These are phyloP conservation scores for Blastobotrys mokoenaii DNA, from an alignment of 805 yeast genomes.

Conservation along the genomic window DNA sequence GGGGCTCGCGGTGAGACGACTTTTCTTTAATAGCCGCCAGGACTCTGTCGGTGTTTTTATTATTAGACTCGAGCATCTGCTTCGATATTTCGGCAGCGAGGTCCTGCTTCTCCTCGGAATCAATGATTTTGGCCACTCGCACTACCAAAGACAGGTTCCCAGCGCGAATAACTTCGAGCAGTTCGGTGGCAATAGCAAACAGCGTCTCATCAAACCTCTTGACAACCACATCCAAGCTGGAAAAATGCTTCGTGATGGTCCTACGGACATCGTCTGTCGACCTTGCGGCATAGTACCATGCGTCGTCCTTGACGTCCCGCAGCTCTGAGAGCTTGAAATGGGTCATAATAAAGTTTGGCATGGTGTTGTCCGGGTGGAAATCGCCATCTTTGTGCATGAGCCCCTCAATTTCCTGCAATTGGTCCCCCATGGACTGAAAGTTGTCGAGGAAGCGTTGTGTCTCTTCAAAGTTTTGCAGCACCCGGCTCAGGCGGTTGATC, in stretches of 20 bases:
- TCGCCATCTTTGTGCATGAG: slow-evolving; percentile 45
- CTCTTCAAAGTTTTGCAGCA: slow-evolving; percentile 64
- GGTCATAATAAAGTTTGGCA: slow-evolving; percentile 51
- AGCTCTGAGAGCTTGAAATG: slow-evolving; percentile 66
- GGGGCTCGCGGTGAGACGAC: slow-evolving; percentile 26
- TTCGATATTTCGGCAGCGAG: slow-evolving; percentile 35
- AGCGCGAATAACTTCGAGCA: slow-evolving; percentile 66
- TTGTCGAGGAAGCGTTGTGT: slow-evolving; percentile 58
- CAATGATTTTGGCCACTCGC: slow-evolving; percentile 67
- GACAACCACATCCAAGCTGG: slow-evolving; percentile 41
- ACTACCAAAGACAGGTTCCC: slow-evolving; percentile 62
- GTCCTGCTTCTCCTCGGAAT: slow-evolving; percentile 75
- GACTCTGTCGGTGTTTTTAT: not conserved
- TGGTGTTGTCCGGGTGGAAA: slow-evolving; percentile 36
- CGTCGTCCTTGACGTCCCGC: slow-evolving; percentile 71
- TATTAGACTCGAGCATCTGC: slow-evolving; percentile 24
- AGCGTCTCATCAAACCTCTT: slow-evolving; percentile 53
- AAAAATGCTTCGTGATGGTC: slow-evolving; percentile 50
- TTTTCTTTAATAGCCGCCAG: slow-evolving; percentile 1
- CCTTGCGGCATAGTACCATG: slow-evolving; percentile 44
- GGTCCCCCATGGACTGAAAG: slow-evolving; percentile 47
- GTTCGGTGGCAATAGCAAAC: slow-evolving; percentile 55
- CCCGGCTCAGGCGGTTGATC: slow-evolving; percentile 55
- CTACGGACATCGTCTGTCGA: slow-evolving; percentile 58
- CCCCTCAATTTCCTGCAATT: slow-evolving; percentile 41